These are phyloP conservation scores for Paramecium primaurelia DNA, from an alignment of 73 alveolate genomes.

Conservation along the genomic window DNA sequence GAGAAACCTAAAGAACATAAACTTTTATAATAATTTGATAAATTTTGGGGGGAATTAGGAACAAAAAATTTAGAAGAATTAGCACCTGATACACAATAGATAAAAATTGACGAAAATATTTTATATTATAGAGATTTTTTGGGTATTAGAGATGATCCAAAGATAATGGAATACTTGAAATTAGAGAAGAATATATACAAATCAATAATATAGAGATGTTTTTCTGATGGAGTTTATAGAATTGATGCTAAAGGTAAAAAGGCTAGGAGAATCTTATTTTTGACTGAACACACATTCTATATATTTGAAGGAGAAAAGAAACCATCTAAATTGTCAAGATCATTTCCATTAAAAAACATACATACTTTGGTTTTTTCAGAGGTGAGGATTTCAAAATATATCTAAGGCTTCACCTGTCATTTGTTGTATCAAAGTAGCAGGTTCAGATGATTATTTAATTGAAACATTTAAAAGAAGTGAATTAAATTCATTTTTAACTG, in stretches of 20 bases:
- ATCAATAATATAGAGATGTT: background rate
- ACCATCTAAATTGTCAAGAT: background rate
- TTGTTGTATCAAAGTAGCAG: slow-evolving; percentile 23
- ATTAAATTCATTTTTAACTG: slow-evolving; percentile 36
- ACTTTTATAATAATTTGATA: background rate
- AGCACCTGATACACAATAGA: background rate
- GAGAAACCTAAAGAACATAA: background rate
- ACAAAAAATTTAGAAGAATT: background rate
- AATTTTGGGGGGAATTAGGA: background rate
- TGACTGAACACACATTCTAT: background rate
- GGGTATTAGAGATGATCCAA: slow-evolving; percentile 9
- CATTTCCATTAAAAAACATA: background rate
- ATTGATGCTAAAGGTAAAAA: slow-evolving; percentile 34
- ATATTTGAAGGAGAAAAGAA: slow-evolving; percentile 42
- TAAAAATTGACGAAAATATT: background rate
- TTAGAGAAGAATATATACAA: background rate
- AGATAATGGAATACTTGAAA: background rate
- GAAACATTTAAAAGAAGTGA: slow-evolving; percentile 49
- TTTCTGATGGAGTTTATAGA: slow-evolving; percentile 35
- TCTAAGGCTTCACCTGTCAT: slow-evolving; percentile 20
- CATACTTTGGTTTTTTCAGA: slow-evolving; percentile 19
- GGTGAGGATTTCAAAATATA: slow-evolving; percentile 1
- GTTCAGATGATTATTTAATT: slow-evolving; percentile 35
- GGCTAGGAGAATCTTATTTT: slow-evolving; percentile 22
- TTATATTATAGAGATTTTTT: background rate